Evolutionary conservation across 2,329 filamentous ascomycete species (phyloP).

Genomic region (Botrytis galanthina): DNA sequence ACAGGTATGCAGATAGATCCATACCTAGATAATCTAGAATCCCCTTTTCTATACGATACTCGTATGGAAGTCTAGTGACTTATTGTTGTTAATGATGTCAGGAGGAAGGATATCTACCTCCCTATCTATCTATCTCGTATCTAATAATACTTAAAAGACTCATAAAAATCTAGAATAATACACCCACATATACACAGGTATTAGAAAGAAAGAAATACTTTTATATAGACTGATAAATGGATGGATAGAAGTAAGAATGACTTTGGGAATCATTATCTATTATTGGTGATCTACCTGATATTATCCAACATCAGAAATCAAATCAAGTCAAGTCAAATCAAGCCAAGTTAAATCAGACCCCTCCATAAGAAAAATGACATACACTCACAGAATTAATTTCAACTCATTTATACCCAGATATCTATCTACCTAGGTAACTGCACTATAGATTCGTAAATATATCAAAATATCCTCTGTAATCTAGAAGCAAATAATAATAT

Average conservation of each 20-base stretch:
- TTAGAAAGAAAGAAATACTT: not conserved
- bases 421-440: too few species aligned
- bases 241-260: not conserved
- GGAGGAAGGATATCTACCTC: not conserved
- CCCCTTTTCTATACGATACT: too few species aligned
- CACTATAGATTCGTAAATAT: too few species aligned
- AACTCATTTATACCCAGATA: too few species aligned
- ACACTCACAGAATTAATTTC: not conserved
- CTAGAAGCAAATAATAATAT: not conserved
- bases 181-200: not conserved
- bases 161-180: not conserved
- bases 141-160: not conserved
- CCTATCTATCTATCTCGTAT: not conserved
- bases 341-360: not conserved
- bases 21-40: not conserved
- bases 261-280: not conserved
- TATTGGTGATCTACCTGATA: not conserved
- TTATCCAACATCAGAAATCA: not conserved
- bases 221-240: accelerated
- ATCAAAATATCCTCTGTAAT: not conserved
- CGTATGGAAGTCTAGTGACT: not conserved
- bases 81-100: not conserved
- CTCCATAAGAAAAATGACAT: too few species aligned
- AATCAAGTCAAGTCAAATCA: not conserved
- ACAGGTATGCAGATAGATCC: too few species aligned